Evolutionary conservation across 2,329 filamentous ascomycete genomes (phyloP), one percentile per base, ranked within the genome.

Genomic region (Penicillium hordei): DNA sequence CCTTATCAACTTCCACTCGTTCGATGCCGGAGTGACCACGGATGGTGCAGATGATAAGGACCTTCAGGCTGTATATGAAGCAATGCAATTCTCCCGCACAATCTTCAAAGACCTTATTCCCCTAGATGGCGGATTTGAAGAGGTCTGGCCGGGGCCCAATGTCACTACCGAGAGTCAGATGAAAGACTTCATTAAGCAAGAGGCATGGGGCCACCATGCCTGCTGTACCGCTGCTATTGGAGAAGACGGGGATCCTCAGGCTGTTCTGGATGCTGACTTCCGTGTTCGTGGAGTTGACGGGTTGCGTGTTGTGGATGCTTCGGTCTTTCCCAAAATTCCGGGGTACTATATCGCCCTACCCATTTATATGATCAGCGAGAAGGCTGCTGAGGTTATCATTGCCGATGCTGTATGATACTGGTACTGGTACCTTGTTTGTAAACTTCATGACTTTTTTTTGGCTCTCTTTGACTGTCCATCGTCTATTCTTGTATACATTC

Each of bases 281-380:
- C 75, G 79, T 9, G 85, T 88, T 1, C 74, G 81, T 8, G 83
- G 83, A 0, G 78, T 84, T 0, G 71, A 79, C 2, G 80, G 82
- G 0, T 68, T 88, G 54, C 75, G 86, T 36, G 85, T 87, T 5
- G 86, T 88, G 0, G 86, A 88, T 73, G 84, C 84, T 0, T 82
- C 78, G 27, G 75, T 82, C 1, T 87, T 83, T 59, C 82, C 83
- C 1, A 77, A 77, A 60, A 83, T 82, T 58, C 82, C 82, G 0
- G 84, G 83, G 61, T 80, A 75, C 58, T 84, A 82, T 62, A 76
- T 81, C n/a, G 76, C 78, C 10, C 67, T 81, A 2, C 76, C 82
- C 0, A 79, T 80, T 1, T 84, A 84, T 63, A 84, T 87, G 69
- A 74, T 83, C 8, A 79, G 79, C 9, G 83, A 88, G 75, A 88